phyloP scores from a whole-genome alignment of 1,284 basidiomycete species.

The Polyporus tsugae region DNA sequence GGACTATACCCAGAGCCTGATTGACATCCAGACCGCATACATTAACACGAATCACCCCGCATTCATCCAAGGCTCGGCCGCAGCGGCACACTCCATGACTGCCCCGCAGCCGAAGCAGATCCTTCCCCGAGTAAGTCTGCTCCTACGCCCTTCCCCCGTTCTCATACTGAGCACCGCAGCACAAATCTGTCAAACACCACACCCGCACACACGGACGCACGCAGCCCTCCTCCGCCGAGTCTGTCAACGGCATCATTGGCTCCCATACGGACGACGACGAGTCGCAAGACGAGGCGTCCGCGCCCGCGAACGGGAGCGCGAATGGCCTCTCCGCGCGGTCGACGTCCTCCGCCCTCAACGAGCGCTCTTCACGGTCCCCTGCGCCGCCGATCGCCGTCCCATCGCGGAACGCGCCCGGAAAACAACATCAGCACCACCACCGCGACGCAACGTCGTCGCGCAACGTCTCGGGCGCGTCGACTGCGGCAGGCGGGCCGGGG shows the following conservation, averaged over 20 bases:
- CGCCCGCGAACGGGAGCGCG: conserved; percentile 52
- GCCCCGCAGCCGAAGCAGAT: conserved; percentile 49
- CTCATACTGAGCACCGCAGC: conserved; percentile 27
- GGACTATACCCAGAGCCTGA: conserved; percentile 95
- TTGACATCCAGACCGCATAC: conserved; percentile 98
- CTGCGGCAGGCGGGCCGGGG: conserved; percentile 27
- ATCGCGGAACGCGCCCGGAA: neutral
- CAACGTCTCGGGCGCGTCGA: conserved; percentile 43
- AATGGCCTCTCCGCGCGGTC: neutral
- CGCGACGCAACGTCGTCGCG: conserved; percentile 39
- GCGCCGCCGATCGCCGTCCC: conserved; percentile 31
- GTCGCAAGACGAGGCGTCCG: conserved; percentile 56
- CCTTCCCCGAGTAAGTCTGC: conserved; percentile 59
- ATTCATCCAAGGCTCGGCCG: conserved; percentile 79
- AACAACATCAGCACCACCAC: conserved; percentile 42
- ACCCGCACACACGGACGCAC: neutral
- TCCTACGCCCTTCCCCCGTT: neutral
- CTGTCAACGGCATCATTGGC: conserved; percentile 55
- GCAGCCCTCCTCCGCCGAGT: conserved; percentile 37
- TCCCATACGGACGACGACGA: conserved; percentile 65
- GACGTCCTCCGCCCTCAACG: conserved; percentile 69
- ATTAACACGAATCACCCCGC: conserved; percentile 99
- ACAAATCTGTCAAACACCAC: conserved; percentile 27
- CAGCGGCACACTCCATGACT: conserved; percentile 55
- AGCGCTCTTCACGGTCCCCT: conserved; percentile 55